Percentiles rank a stretch among this genome's conserved stretches.
Evolutionary conservation across 2,329 filamentous ascomycete genomes (phyloP).

Genomic region (Xylaria sp.): DNA sequence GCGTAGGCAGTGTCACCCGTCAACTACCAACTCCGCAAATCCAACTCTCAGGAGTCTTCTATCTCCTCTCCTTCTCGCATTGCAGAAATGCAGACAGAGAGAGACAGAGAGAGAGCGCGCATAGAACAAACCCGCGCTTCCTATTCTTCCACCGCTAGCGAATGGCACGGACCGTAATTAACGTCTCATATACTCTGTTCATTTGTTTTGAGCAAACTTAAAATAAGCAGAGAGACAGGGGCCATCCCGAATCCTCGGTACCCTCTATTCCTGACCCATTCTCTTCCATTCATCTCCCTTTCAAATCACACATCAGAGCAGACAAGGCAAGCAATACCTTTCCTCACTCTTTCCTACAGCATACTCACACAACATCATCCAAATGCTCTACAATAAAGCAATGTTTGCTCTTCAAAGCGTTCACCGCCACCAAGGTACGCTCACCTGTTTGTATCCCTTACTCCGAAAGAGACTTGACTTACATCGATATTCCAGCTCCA

Average conservation of each 20-base stretch:
- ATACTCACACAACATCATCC: background rate
- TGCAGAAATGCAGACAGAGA: background rate
- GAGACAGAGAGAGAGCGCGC: background rate
- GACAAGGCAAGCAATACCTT: no score
- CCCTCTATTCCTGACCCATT: background rate
- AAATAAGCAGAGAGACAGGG: background rate
- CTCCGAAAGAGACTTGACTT: background rate
- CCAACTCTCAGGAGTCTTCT: background rate
- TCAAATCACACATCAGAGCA: background rate
- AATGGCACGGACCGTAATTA: background rate
- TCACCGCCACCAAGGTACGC: background rate
- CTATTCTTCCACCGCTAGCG: background rate
- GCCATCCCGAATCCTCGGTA: background rate
- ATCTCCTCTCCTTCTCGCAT: background rate
- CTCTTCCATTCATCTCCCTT: background rate
- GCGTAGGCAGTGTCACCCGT: background rate
- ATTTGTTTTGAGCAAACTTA: background rate
- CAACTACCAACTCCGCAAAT: background rate
- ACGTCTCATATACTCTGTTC: background rate
- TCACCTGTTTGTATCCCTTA: background rate
- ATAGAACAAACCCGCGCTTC: background rate
- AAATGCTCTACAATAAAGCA: background rate
- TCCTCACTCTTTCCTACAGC: background rate
- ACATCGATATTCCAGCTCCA: no score
- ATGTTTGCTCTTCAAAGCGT: background rate